Base-by-base conservation (phyloP, 1,139 yeast genomes). In the Hyphopichia khmerensis region DNA sequence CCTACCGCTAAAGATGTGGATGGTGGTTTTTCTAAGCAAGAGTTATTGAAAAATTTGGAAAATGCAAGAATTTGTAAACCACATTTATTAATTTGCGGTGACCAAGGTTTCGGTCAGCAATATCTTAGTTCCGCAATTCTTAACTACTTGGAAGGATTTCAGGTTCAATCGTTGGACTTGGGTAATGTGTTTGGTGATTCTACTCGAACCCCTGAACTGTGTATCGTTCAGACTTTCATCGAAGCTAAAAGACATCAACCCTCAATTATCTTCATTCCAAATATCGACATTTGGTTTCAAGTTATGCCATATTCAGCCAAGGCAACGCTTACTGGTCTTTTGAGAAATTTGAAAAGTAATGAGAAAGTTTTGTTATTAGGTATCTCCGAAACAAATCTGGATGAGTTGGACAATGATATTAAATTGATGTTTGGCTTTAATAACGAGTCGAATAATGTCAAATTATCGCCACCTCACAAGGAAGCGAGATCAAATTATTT, bases 191-290 rank as follows among this genome's bases (percentile, higher is more conserved):
- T 84, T 52, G 83, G 93, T 13, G 98, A 91, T 55, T 75, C 95
- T 4, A 79, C 95, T 0, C 70, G 90, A 48, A 82, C 96, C 0
- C 84, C 95, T 1, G 99, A 93, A 56, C 87, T 90, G 58, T 77
- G 87, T 1, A 76, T 91, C 33, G 87, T 93, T 23, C 96, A 90
- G 57, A 76, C 88, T 19, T 84, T 95, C 57, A 75, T 87, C 26
- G 99, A 93, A 64, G 96, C 96, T 3, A 79, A 88, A 52, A 79
- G 96, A 56, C 95, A 91, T 51, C 88, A 87, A 45, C 99, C 99
- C 1, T 80, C 96, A 13, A 84, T 95, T 10, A 67, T 95, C 3
- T 87, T 80, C 57, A 80, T 93, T 43, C 97, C 99, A 1, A 87
- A 87, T 56, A 69, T 90, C 43, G 93, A 90, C 49, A 77, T 82